A percentile compares a stretch with the other conserved stretches of the same genome.
Evolutionary conservation across 805 yeast species (phyloP).

Genomic region (Candida dajiaensis): DNA sequence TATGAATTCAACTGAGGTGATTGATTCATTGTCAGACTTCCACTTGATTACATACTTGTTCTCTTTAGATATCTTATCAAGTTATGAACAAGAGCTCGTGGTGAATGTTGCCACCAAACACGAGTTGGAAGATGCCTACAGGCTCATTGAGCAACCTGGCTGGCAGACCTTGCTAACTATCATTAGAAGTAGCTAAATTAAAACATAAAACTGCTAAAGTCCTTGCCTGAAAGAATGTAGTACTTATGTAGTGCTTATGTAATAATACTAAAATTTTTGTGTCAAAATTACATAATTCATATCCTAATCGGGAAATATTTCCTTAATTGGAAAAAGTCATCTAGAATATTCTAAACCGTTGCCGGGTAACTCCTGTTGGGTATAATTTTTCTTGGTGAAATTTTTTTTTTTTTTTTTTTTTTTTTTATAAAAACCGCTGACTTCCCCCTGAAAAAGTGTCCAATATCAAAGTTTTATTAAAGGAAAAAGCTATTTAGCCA

Average conservation of each 20-base stretch:
- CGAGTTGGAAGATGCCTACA: slow-evolving; percentile 39
- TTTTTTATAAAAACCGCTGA: not conserved
- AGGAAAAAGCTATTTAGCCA: not conserved
- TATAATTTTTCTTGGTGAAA: not conserved
- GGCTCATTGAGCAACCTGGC: slow-evolving; percentile 55
- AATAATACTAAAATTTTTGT: not conserved
- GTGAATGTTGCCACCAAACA: slow-evolving; percentile 40
- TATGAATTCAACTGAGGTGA: slow-evolving; percentile 23
- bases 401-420: not conserved
- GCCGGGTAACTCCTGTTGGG: not conserved
- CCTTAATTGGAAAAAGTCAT: not conserved
- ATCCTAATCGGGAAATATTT: not conserved
- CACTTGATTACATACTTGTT: slow-evolving; percentile 62
- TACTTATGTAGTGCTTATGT: too few relatives aligned
- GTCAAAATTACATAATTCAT: not conserved
- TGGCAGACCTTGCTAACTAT: slow-evolving; percentile 78
- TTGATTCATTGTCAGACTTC: slow-evolving; percentile 56
- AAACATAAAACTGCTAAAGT: not conserved
- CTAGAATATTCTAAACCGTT: not conserved
- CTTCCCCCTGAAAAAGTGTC: not conserved
- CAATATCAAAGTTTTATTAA: too few relatives aligned
- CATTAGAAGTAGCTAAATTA: slow-evolving; percentile 22
- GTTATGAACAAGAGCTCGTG: slow-evolving; percentile 47
- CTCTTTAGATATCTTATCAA: slow-evolving; percentile 50
- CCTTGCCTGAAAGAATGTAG: not conserved